phyloP scores from a whole-genome alignment of 129 eudicot genomes.

The Oenanthe sinensis region DNA sequence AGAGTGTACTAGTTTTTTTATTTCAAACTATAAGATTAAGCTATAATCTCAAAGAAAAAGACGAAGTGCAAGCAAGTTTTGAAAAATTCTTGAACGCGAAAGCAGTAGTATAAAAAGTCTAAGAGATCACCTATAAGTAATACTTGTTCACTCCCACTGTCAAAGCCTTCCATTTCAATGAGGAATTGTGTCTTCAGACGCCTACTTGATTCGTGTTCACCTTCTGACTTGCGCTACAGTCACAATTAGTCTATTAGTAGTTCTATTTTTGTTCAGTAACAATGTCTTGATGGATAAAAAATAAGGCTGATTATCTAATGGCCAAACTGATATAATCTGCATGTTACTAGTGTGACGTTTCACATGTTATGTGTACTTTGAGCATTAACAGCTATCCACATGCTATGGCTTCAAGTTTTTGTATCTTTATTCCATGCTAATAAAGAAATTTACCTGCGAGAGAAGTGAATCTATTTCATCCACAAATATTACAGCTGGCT shows the following conservation, averaged over 20 bases:
- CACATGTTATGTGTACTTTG: neutral
- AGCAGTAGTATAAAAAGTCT: neutral
- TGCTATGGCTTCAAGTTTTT: constrained; percentile 8
- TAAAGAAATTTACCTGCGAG: constrained; percentile 54
- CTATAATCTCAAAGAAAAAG: neutral
- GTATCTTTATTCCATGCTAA: constrained; percentile 7
- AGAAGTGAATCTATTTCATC: constrained; percentile 97
- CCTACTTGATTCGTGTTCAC: constrained; percentile 95
- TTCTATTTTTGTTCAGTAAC: constrained; percentile 4
- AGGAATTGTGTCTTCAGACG: constrained; percentile 96
- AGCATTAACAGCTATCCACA: neutral
- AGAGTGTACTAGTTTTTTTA: neutral
- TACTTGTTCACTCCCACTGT: constrained; percentile 71
- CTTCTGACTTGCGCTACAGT: constrained; percentile 92
- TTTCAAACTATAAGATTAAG: neutral
- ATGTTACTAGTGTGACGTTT: neutral
- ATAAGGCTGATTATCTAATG: neutral
- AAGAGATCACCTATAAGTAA: constrained; percentile 66
- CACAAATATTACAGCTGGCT: constrained; percentile 95
- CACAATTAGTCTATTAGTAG: constrained; percentile 10
- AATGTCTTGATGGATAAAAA: neutral
- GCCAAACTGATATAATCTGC: neutral
- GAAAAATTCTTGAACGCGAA: neutral
- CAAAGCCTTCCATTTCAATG: constrained; percentile 99
- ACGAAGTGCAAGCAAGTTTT: neutral